Percentiles rank a stretch among this genome's conserved stretches.
Conservation (phyloP, 306 rosid genomes). For the Quercus aquifolioides region DNA sequence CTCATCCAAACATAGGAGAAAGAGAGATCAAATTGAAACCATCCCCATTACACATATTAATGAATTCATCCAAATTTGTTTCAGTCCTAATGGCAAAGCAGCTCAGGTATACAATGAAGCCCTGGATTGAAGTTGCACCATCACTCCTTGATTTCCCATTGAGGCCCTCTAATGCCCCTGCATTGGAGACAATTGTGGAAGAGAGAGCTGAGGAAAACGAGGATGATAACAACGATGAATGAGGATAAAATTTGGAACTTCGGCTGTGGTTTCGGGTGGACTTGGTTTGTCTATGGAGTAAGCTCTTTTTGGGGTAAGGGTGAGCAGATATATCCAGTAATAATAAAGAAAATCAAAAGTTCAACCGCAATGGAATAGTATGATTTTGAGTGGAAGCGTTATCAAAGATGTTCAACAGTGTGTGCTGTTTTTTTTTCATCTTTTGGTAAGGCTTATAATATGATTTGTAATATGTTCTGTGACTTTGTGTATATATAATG, state of each 20-base stretch:
- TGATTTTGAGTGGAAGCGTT: not conserved
- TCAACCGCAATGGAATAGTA: too few relatives aligned
- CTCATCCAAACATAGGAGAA: not conserved
- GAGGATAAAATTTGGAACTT: not conserved
- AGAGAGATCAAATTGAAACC: not conserved
- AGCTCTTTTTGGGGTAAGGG: too few relatives aligned
- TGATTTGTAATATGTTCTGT: not conserved
- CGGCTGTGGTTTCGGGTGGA: not conserved
- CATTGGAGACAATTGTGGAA: constrained; percentile 48
- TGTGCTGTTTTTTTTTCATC: not conserved
- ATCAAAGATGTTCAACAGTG: not conserved
- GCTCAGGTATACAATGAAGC: constrained; percentile 25
- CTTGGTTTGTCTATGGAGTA: not conserved
- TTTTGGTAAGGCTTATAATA: not conserved
- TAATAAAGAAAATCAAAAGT: too few relatives aligned
- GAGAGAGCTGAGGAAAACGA: constrained; percentile 33
- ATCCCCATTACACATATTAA: not conserved
- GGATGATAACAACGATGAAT: not conserved
- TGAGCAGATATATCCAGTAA: too few relatives aligned
- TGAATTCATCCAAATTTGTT: not conserved
- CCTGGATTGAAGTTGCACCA: constrained; percentile 60
- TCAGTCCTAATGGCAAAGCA: constrained; percentile 31
- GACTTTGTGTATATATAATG: not conserved
- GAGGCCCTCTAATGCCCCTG: constrained; percentile 38
- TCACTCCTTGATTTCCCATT: constrained; percentile 32